Evolutionary conservation across 768 basidiomycete species (phyloP).

Genomic region (Chlorophyllum brunneum): DNA sequence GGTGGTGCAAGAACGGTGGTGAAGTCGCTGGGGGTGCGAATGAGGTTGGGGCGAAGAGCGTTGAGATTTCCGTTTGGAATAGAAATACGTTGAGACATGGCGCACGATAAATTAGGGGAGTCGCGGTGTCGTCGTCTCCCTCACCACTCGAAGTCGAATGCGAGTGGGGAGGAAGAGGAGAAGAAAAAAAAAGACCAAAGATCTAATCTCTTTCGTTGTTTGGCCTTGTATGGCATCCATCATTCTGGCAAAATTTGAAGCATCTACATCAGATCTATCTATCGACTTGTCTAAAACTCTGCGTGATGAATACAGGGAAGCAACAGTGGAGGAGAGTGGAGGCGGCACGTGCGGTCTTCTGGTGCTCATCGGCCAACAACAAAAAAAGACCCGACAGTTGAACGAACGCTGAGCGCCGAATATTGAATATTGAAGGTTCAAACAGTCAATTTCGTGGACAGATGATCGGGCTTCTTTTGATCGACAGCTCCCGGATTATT

Average conservation of each 20-base stretch:
- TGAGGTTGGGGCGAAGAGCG: slow-evolving; percentile 36
- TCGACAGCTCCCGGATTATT: no score
- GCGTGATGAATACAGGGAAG: not conserved
- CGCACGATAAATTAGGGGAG: slow-evolving; percentile 5
- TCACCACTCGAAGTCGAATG: slow-evolving; percentile 40
- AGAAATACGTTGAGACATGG: slow-evolving; percentile 15
- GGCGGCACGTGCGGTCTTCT: no score
- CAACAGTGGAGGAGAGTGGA: no score
- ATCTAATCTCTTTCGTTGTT: slow-evolving; percentile 36
- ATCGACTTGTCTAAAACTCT: not conserved
- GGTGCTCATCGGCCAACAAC: no score
- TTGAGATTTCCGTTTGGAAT: slow-evolving; percentile 19
- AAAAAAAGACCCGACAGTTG: no score
- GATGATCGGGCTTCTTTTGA: no score
- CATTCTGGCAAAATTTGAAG: not conserved
- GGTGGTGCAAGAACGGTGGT: slow-evolving; percentile 31
- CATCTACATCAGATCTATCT: not conserved
- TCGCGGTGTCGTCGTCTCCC: slow-evolving; percentile 34
- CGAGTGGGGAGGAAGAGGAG: slow-evolving; percentile 51
- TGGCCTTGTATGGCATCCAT: slow-evolving; percentile 21
- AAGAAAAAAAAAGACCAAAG: slow-evolving; percentile 32
- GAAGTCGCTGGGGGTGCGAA: slow-evolving; percentile 40
- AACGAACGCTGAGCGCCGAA: no score
- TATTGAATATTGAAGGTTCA: no score
- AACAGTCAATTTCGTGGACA: no score